Conservation (phyloP, 257 asterid genomes). For the Salvia rosmarinus region DNA sequence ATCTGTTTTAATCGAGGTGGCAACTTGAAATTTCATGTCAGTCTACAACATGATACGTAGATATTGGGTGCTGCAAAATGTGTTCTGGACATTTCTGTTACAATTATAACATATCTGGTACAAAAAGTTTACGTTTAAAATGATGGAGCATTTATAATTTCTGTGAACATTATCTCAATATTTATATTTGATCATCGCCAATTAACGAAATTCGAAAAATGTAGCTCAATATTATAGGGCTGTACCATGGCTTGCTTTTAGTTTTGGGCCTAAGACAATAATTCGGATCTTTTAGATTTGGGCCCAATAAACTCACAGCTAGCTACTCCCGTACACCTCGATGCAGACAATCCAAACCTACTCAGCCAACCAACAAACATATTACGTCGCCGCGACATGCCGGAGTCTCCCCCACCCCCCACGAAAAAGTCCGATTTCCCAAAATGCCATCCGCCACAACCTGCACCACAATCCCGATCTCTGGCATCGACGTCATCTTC, state of each 20-base stretch:
- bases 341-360: conserved; percentile 5
- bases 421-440: conserved; percentile 19
- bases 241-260: background rate
- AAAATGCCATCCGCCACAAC: conserved; percentile 52
- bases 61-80: too few species aligned
- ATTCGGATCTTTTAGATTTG: background rate
- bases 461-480: conserved; percentile 77
- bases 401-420: conserved; percentile 6
- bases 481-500: conserved; percentile 56
- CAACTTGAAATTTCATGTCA: too few species aligned
- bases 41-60: too few species aligned
- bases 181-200: too few species aligned
- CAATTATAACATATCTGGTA: too few species aligned
- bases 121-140: too few species aligned
- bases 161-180: too few species aligned
- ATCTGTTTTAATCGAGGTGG: too few species aligned
- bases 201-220: too few species aligned
- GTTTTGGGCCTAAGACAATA: background rate
- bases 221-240: background rate
- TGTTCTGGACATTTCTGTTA: too few species aligned
- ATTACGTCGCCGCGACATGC: conserved; percentile 2
- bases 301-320: conserved; percentile 2
- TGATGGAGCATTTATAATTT: too few species aligned
- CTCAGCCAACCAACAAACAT: background rate
- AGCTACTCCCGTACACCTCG: conserved; percentile 4